Base-by-base conservation (phyloP, 495 filamentous ascomycete species). In the Tricharina praecox region DNA sequence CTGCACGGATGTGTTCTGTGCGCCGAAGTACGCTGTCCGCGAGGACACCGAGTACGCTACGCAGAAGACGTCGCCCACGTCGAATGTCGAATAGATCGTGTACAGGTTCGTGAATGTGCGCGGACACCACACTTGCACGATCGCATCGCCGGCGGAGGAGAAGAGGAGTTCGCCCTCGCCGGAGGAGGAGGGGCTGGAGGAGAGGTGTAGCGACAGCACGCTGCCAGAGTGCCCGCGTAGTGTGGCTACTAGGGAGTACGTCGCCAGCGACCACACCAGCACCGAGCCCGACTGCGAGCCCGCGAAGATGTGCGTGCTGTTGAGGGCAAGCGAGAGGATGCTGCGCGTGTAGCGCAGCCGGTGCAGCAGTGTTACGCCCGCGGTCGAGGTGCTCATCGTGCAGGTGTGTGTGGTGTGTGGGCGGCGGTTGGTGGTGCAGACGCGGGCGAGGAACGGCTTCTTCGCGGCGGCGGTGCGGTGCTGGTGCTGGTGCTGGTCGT, bases 51-150 rank as follows among this genome's bases (percentile, higher is more conserved):
- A 93, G 64, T 92, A 95, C 2, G 77, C 80, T 39, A 94, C 75
- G 49, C 84, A 88, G 59, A 96, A 97, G 20, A 97, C 77, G 63
- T 97, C 90, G 39, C 90, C 90, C 23, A 95, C 85, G 58, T 96
- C 92, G 63, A 87, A 87, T 28, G 79, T 81, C 24, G 85, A 90
- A 64, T 93, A 92, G 49, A 97, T 84, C 25, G 86, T 82, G 65
- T 86, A 93, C 0, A 88, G 66, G n/a, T 73, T 70, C 30, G 68
- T 64, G 53, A 80, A 77, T n/a, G 69, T 73, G 15, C 63, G 56
- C 3, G 74, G 71, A 48, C 66, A 67, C 78, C 78, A 81, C n/a
- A 80, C 75, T 75, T 80, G 45, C 46, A 96, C 77, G 50, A 94
- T 81, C 3, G 88, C 85, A 60, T 97, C 92, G 32, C 85, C 86